These are phyloP conservation scores for Narthecium ossifragum DNA, from an alignment of 106 monocot species.

Conservation along the genomic window DNA sequence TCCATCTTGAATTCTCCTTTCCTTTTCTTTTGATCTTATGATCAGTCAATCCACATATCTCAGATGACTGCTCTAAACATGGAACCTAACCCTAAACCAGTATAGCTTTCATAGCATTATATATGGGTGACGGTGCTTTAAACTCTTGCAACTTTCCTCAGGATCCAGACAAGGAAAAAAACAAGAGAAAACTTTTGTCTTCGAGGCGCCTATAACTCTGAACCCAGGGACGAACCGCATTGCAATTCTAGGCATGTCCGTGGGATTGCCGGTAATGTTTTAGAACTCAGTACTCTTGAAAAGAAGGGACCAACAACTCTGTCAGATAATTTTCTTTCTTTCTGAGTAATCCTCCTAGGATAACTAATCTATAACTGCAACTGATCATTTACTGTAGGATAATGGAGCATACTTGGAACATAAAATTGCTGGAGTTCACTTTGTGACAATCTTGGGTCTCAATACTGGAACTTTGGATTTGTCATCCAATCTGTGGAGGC, in stretches of 20 bases:
- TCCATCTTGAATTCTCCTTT: background rate
- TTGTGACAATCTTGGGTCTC: constrained; percentile 54
- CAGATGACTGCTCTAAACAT: no score
- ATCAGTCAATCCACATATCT: no score
- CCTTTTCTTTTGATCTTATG: background rate
- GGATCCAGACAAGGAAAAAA: constrained; percentile 71
- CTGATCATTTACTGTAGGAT: no score
- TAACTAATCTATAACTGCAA: no score
- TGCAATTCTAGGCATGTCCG: constrained; percentile 35
- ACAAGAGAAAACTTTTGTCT: constrained; percentile 52
- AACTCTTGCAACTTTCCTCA: constrained; percentile 21
- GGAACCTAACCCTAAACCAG: no score
- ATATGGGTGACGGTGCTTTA: no score
- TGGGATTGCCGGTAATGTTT: constrained; percentile 56
- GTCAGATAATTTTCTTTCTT: background rate
- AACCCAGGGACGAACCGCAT: constrained; percentile 62
- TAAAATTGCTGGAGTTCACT: constrained; percentile 50
- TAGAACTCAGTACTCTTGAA: background rate
- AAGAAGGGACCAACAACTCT: background rate
- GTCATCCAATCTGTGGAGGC: constrained; percentile 55
- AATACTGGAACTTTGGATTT: constrained; percentile 89
- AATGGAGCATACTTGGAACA: constrained; percentile 73
- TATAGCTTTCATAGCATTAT: no score
- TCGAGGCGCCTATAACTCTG: constrained; percentile 46
- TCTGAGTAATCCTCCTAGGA: no score